Evolutionary conservation across 495 filamentous ascomycete genomes (phyloP), one percentile per base, ranked within the genome.

Genomic region (Podospora comata): DNA sequence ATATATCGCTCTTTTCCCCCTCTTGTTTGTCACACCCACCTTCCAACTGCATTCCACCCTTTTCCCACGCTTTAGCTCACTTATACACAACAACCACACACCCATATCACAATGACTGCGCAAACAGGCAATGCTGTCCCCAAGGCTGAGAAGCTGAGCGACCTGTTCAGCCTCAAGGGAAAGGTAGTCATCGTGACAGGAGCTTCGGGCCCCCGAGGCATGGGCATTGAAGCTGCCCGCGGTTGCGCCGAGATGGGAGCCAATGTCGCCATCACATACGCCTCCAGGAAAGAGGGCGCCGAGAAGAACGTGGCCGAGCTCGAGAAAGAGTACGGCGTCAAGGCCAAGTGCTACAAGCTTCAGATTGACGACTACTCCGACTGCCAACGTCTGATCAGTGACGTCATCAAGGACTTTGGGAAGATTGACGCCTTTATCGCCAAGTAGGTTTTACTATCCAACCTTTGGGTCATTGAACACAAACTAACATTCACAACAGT

Each of bases 341-440:
- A 87, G 58, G 85, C 84, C 66, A 85, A 85, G 66, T 90, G 86
- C 72, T 90, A 90, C 82, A 84, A 85, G 71, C 84, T 85, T 56
- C 84, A 92, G 75, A 83, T 91, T n/a, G 81, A 84, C 63, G 84
- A 91, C 65, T 85, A 76, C n/a, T 72, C 75, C 27, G 79, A 84
- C 11, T 83, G 87, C 19, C 79, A 85, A 61, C 79, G 83, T 63
- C 77, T 89, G 53, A 85, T 90, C 62, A 70, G 75, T 5, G 77
- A 84, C n/a, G 78, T 87, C 7, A 63, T 85, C 26, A 73, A 79
- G 44, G 84, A 88, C 67, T 86, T 88, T 67, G 89, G 85, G 34
- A 82, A 84, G 55, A 80, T 82, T 65, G 80, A 82, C 65, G 80
- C 75, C 20, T 82, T 82, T 70, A 74, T 82, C 65, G 80, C 80